Conservation (phyloP, 2,329 filamentous ascomycete genomes). For the Emericellopsis atlantica region DNA sequence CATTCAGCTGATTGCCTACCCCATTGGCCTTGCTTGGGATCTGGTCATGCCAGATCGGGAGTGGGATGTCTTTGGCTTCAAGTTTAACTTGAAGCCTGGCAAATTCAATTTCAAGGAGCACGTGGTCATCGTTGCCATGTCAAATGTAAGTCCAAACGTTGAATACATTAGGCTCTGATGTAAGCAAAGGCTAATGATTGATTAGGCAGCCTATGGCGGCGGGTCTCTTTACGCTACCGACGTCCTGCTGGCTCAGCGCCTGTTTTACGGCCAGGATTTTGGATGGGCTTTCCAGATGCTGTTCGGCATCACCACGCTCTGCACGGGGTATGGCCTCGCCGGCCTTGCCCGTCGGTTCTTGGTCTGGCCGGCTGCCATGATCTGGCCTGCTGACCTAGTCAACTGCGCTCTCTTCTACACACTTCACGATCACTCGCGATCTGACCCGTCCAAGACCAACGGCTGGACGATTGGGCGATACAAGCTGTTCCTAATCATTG, state of each 20-base stretch:
- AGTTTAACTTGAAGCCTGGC: conserved; percentile 43
- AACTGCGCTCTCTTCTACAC: conserved; percentile 38
- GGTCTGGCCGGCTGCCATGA: conserved; percentile 41
- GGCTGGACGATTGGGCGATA: conserved; percentile 56
- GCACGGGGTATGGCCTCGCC: conserved; percentile 45
- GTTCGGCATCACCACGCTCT: conserved; percentile 39
- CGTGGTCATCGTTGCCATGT: conserved; percentile 50
- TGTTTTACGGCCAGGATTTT: conserved; percentile 45
- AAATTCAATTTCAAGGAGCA: conserved; percentile 52
- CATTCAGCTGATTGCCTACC: conserved; percentile 49
- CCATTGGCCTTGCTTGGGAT: conserved; percentile 42
- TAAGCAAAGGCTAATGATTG: conserved; percentile 6
- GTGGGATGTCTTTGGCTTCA: conserved; percentile 36
- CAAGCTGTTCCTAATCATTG: conserved; percentile 47
- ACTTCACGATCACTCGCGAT: conserved; percentile 29
- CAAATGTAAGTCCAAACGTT: conserved; percentile 34
- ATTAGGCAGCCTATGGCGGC: conserved; percentile 42
- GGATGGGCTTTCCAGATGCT: conserved; percentile 41
- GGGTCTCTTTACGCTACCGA: conserved; percentile 44
- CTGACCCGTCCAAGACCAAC: conserved; percentile 34
- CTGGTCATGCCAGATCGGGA: conserved; percentile 38
- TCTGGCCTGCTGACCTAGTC: conserved; percentile 43
- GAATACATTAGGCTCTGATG: background rate
- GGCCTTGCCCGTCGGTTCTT: conserved; percentile 40
- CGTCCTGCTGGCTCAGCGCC: conserved; percentile 33